Evolutionary conservation across 208 protist genomes (phyloP).

Genomic region (Acanthamoeba sp.): DNA sequence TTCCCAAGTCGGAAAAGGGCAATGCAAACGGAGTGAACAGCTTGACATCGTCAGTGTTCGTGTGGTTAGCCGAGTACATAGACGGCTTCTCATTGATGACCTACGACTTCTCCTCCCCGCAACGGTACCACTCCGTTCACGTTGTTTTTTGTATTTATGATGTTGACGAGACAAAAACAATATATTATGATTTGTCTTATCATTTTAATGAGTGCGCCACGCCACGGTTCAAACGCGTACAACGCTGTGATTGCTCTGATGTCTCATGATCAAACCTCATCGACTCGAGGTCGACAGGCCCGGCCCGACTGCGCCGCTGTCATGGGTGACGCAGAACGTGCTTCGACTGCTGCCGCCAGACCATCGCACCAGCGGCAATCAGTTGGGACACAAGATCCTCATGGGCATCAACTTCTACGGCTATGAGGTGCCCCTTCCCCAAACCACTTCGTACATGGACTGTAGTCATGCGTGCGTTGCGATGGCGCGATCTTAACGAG

Average conservation of each 20-base stretch:
- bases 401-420: conserved; percentile 75
- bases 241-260: too few species aligned
- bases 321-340: conserved; percentile 62
- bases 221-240: too few species aligned
- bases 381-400: conserved; percentile 41
- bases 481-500: too few species aligned
- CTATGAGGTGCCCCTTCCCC: neutral
- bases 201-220: too few species aligned
- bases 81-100: conserved; percentile 64
- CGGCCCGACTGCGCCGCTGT: conserved; percentile 60
- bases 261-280: too few species aligned
- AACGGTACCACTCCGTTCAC: neutral
- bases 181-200: neutral
- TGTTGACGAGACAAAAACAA: too few species aligned
- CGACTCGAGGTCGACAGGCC: conserved; percentile 22
- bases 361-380: conserved; percentile 27
- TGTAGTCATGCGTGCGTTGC: too few species aligned
- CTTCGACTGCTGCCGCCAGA: conserved; percentile 29
- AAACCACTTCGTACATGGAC: too few species aligned
- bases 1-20: conserved; percentile 26
- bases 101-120: conserved; percentile 53
- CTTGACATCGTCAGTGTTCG: conserved; percentile 21
- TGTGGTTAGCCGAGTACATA: conserved; percentile 9
- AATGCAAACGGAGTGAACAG: conserved; percentile 1
- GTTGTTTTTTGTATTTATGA: neutral